Evolutionary conservation across 2,329 filamentous ascomycete species (phyloP).

Genomic region (Trichoderma gracile): DNA sequence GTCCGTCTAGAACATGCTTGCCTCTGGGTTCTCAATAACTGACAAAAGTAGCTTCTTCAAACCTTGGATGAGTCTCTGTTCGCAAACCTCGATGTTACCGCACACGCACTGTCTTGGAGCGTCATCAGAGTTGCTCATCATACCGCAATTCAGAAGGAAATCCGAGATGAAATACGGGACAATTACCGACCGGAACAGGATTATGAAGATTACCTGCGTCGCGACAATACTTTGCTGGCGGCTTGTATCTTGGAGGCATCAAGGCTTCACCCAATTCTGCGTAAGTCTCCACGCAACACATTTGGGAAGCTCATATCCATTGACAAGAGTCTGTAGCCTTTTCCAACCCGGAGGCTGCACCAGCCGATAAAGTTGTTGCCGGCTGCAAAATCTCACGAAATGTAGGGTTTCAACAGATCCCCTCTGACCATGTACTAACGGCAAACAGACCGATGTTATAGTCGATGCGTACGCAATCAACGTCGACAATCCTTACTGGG

Average conservation of each 20-base stretch:
- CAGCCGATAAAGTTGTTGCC: neutral
- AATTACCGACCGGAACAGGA: neutral
- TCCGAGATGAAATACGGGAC: neutral
- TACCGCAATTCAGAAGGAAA: neutral
- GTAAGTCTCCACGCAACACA: neutral
- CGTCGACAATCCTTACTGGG: slow-evolving; percentile 24
- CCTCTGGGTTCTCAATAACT: neutral
- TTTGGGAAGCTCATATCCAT: no score
- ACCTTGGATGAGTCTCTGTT: slow-evolving; percentile 25
- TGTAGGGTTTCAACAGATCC: neutral
- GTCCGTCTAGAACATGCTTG: neutral
- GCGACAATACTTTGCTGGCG: slow-evolving; percentile 16
- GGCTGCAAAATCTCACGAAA: neutral
- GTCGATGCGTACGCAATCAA: slow-evolving; percentile 26
- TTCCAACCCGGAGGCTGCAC: neutral
- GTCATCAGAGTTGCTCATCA: slow-evolving; percentile 14
- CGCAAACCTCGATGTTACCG: slow-evolving; percentile 26
- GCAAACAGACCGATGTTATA: slow-evolving; percentile 21
- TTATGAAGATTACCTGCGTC: slow-evolving; percentile 4
- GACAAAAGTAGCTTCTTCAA: slow-evolving; percentile 21
- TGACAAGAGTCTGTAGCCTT: neutral
- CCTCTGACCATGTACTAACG: neutral
- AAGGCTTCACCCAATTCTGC: slow-evolving; percentile 23
- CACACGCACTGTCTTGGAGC: slow-evolving; percentile 18
- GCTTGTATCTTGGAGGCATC: slow-evolving; percentile 23